Evolutionary conservation across 192 early-diverging fungal genomes (phyloP), one percentile per base, ranked within the genome.

Genomic region (Allomyces javanicus): DNA sequence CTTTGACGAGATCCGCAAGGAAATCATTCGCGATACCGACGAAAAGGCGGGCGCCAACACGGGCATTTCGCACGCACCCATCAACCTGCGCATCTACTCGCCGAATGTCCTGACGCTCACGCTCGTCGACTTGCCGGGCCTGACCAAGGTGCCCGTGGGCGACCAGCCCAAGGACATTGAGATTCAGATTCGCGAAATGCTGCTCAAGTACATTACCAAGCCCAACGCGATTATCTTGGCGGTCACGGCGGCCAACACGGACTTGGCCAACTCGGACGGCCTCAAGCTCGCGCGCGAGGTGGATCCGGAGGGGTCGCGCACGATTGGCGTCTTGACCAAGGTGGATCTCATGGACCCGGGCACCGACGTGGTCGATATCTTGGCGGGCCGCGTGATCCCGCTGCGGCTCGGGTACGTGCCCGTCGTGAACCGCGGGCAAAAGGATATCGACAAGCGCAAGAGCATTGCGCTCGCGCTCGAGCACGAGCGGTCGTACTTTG

Each of bases 141-240:
- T 99, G 72, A 99, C 97, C 26, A 99, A 97, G 79, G 86, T 98
- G 27, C 96, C 97, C 62, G 92, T 97, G 65, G 94, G 94, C 45
- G 95, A 97, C 74, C 97, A 99, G 81, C 97, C 97, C 64, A 92
- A 93, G 75, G 93, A 99, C 70, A 99, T 99, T 74, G 97, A 99
- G 73, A 89, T 85, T 72, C 90, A 93, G 74, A 99, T 99, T 69
- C 83, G 86, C 63, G 95, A 99, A 55, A 99, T 99, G 97, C 85
- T 99, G 65, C 67, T 94, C 68, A 93, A 97, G 71, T 97, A 94
- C 70, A 94, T 97, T 75, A 86, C 86, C 61, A 99, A 99, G 76
- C 90, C 87, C 64, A 99, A 96, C 70, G 84, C 91, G 27, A 99
- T 99, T 69, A 98, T 99, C 69, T 76, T 99, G 45, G 91, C 93